Percentiles rank a stretch among this genome's conserved stretches.
phyloP scores from a whole-genome alignment of 495 filamentous ascomycete species.

The Acidiella bohemica region DNA sequence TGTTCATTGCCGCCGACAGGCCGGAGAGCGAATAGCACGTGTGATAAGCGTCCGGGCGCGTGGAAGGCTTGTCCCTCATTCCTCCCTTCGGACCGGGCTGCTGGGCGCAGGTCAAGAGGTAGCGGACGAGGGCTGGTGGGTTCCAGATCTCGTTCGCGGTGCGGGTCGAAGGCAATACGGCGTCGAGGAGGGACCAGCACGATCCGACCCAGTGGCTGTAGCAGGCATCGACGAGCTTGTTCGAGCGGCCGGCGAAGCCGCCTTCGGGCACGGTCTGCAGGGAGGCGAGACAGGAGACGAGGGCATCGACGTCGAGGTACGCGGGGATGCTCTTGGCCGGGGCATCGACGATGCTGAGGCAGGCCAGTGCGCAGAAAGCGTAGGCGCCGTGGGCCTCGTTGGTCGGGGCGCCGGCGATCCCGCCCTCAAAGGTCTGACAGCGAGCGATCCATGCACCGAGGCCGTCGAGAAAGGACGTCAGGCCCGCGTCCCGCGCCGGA shows the following conservation, averaged over 20 bases:
- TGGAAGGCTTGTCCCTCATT: conserved; percentile 82
- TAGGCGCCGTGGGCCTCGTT: conserved; percentile 93
- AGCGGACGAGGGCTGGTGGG: conserved; percentile 69
- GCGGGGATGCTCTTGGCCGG: conserved; percentile 56
- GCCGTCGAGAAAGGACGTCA: conserved; percentile 46
- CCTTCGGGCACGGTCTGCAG: conserved; percentile 87
- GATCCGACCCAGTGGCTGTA: conserved; percentile 96
- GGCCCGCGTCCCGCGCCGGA: conserved; percentile 35
- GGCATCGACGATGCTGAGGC: conserved; percentile 65
- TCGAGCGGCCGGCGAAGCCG: conserved; percentile 84
- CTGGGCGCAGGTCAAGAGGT: conserved; percentile 83
- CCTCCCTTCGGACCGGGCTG: conserved; percentile 50
- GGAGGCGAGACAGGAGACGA: conserved; percentile 76
- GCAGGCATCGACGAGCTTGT: conserved; percentile 95
- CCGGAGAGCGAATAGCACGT: conserved; percentile 81
- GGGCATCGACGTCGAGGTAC: conserved; percentile 62
- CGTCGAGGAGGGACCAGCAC: conserved; percentile 83
- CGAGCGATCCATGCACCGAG: conserved; percentile 65
- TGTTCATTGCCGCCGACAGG: conserved; percentile 65
- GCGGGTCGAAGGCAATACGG: conserved; percentile 30
- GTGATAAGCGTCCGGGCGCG: conserved; percentile 81
- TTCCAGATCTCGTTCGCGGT: conserved; percentile 48
- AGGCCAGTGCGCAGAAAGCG: conserved; percentile 85
- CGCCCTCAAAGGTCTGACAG: conserved; percentile 95
- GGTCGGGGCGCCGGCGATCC: conserved; percentile 67